phyloP scores from a whole-genome alignment of 2,329 filamentous ascomycete species.

The Calonectria pteridis region DNA sequence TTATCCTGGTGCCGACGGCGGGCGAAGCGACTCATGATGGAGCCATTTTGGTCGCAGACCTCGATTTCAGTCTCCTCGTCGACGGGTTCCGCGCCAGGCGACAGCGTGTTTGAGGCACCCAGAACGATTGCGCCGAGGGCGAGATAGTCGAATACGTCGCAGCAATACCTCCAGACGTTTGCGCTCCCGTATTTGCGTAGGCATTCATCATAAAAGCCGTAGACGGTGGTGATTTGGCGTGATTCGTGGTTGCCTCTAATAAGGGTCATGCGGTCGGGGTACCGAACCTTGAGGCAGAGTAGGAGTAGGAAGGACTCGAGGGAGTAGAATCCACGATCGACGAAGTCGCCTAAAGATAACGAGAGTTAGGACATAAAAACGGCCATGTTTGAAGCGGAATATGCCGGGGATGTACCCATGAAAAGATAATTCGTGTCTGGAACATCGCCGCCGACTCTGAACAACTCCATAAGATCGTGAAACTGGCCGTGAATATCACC shows the following conservation, averaged over 20 bases:
- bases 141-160: conserved; percentile 97
- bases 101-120: conserved; percentile 80
- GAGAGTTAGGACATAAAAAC: background rate
- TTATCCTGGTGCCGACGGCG: conserved; percentile 56
- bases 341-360: conserved; percentile 80
- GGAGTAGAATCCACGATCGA: conserved; percentile 98
- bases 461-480: conserved; percentile 96
- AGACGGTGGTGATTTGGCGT: conserved; percentile 95
- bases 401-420: conserved; percentile 73
- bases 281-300: conserved; percentile 95
- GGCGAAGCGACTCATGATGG: conserved; percentile 80
- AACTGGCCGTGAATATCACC: conserved; percentile 98
- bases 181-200: conserved; percentile 95
- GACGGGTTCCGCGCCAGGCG: conserved; percentile 61
- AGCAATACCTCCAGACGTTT: conserved; percentile 97
- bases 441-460: conserved; percentile 91
- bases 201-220: conserved; percentile 98
- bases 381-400: background rate
- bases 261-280: conserved; percentile 95
- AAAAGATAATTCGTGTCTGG: conserved; percentile 97
- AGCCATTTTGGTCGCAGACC: conserved; percentile 86
- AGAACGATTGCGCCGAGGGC: conserved; percentile 90
- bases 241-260: conserved; percentile 97
- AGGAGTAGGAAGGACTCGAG: conserved; percentile 97
- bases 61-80: conserved; percentile 91